These are phyloP conservation scores for Termitomyces heimii DNA, from an alignment of 768 basidiomycete species.

Conservation along the genomic window DNA sequence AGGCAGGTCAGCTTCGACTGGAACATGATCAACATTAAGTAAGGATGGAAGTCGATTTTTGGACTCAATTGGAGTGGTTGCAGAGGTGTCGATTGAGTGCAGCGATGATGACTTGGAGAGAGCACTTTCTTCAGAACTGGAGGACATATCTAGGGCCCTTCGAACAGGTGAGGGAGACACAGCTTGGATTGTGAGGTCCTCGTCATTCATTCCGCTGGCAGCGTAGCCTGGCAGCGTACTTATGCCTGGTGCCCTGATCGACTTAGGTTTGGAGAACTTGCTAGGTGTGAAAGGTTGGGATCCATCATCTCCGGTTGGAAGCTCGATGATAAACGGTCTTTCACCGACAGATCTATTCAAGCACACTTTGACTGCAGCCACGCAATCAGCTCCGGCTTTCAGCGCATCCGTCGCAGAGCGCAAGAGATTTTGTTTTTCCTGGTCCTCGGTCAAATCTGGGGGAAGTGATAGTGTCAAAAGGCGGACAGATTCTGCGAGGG, in stretches of 20 bases:
- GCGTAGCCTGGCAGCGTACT: slow-evolving; percentile 31
- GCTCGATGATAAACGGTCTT: slow-evolving; percentile 58
- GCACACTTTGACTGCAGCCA: slow-evolving; percentile 79
- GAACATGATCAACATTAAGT: slow-evolving; percentile 19
- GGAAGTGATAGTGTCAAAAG: slow-evolving; percentile 53
- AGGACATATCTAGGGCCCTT: slow-evolving; percentile 33
- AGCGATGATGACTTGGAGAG: slow-evolving; percentile 41
- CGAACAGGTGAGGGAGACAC: slow-evolving; percentile 29
- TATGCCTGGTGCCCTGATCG: slow-evolving; percentile 28
- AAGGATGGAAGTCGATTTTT: slow-evolving; percentile 26
- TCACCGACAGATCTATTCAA: slow-evolving; percentile 59
- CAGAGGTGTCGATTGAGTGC: slow-evolving; percentile 41
- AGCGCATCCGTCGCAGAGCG: slow-evolving; percentile 85
- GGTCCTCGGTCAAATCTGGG: slow-evolving; percentile 62
- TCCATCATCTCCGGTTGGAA: slow-evolving; percentile 47
- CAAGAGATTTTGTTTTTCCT: slow-evolving; percentile 72
- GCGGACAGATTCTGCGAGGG: slow-evolving; percentile 85
- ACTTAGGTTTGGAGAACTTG: slow-evolving; percentile 36
- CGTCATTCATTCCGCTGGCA: slow-evolving; percentile 36
- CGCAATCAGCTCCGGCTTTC: slow-evolving; percentile 85
- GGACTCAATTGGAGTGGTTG: slow-evolving; percentile 43
- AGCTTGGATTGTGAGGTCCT: slow-evolving; percentile 58
- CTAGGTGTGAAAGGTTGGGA: slow-evolving; percentile 39
- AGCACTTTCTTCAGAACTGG: slow-evolving; percentile 45
- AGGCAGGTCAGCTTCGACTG: slow-evolving; percentile 36